Conservation (phyloP, 2,329 filamentous ascomycete genomes). For the Trichoderma atrobrunneum region DNA sequence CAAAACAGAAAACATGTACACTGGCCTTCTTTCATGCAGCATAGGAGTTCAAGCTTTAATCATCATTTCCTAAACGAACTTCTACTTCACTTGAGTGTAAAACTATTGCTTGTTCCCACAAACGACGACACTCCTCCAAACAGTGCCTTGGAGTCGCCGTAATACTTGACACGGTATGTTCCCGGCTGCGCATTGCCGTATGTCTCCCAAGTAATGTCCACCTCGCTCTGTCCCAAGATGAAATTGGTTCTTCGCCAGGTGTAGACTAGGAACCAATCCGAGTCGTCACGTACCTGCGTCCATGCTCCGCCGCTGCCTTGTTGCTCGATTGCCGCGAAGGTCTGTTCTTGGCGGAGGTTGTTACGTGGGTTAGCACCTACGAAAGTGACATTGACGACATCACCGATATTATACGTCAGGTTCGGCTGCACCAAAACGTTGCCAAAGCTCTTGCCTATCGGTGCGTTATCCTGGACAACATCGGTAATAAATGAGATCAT, state of each 20-base stretch:
- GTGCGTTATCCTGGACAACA: conserved; percentile 70
- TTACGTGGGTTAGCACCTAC: conserved; percentile 89
- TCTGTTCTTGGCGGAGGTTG: conserved; percentile 73
- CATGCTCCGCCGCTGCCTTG: conserved; percentile 50
- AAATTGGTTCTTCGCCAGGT: conserved; percentile 72
- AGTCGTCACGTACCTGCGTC: conserved; percentile 66
- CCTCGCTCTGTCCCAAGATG: conserved; percentile 72
- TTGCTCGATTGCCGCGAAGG: conserved; percentile 74
- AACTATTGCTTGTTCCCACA: conserved; percentile 25
- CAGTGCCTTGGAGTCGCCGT: conserved; percentile 69
- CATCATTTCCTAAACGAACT: background rate
- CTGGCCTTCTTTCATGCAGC: background rate
- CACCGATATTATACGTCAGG: conserved; percentile 57
- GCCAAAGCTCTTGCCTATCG: conserved; percentile 68
- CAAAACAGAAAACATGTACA: background rate
- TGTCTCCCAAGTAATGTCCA: conserved; percentile 73
- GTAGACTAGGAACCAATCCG: conserved; percentile 81
- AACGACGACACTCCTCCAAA: conserved; percentile 41
- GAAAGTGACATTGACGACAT: conserved; percentile 65
- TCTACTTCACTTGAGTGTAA: conserved; percentile 20
- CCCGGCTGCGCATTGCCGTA: conserved; percentile 52
- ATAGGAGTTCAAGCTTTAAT: background rate
- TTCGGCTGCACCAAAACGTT: conserved; percentile 56
- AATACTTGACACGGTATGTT: conserved; percentile 77
- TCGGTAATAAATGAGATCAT: conserved; percentile 77